A percentile compares a stretch with the other conserved stretches of the same genome.
These are phyloP conservation scores for Ophiostoma australiae DNA, from an alignment of 2,329 filamentous ascomycete genomes.

Conservation along the genomic window DNA sequence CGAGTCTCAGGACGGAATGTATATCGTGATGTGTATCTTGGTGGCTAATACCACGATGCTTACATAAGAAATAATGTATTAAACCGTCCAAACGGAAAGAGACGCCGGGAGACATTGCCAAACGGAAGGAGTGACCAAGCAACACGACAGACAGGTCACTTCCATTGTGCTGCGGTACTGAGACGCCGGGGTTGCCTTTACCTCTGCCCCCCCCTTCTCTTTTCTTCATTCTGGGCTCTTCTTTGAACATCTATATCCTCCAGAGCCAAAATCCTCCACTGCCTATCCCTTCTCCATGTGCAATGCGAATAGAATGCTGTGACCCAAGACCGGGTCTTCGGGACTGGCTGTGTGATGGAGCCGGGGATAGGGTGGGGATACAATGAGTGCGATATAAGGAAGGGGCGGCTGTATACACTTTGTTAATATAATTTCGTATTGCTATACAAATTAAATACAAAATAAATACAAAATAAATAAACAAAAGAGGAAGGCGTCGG, in stretches of 20 bases:
- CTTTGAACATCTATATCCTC: not conserved
- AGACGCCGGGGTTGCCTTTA: not conserved
- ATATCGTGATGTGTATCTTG: not conserved
- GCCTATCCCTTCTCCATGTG: not conserved
- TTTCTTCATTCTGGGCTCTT: not conserved
- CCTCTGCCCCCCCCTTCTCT: not conserved
- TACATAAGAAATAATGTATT: not conserved
- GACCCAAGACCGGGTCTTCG: slow-evolving; percentile 14
- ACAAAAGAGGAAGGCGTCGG: not conserved
- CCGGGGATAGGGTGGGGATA: not conserved
- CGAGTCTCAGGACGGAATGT: not conserved
- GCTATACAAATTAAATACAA: not conserved
- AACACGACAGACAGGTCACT: not conserved
- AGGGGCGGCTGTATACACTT: too few relatives aligned
- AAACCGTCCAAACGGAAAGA: not conserved
- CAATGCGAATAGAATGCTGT: not conserved
- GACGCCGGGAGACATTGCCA: not conserved
- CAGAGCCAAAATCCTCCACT: not conserved
- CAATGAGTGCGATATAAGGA: not conserved
- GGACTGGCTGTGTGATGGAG: slow-evolving; percentile 9
- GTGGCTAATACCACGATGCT: not conserved
- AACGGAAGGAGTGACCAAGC: not conserved
- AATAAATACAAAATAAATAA: not conserved
- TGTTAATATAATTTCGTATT: too few relatives aligned
- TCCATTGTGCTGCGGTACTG: not conserved